These are phyloP conservation scores for Kentomonas sorsogonicus DNA, from an alignment of 208 protist species.

Conservation along the genomic window DNA sequence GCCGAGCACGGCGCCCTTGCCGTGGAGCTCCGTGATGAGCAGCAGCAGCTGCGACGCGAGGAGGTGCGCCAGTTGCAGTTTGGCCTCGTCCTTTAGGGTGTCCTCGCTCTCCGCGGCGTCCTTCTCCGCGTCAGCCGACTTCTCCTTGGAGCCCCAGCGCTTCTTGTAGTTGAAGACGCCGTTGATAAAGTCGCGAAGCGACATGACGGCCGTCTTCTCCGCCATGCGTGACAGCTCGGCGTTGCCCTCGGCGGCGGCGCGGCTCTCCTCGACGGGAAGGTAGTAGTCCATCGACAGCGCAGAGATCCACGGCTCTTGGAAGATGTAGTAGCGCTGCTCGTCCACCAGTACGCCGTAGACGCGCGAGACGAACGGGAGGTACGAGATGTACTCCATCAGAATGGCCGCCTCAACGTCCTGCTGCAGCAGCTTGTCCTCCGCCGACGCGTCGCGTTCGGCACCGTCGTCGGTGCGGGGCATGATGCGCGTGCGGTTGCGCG, in stretches of 20 bases:
- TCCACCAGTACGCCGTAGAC: constrained; percentile 74
- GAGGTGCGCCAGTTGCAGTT: constrained; percentile 56
- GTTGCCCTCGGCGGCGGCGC: constrained; percentile 42
- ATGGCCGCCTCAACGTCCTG: constrained; percentile 71
- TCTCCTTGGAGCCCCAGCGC: no score
- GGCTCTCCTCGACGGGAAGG: constrained; percentile 49
- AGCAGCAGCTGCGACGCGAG: constrained; percentile 63
- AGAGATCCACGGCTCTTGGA: constrained; percentile 75
- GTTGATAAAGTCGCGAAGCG: constrained; percentile 71
- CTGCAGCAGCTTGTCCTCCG: constrained; percentile 39
- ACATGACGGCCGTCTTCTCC: constrained; percentile 42
- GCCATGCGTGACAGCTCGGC: constrained; percentile 37
- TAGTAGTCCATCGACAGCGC: constrained; percentile 56
- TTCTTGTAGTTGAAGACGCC: constrained; percentile 28
- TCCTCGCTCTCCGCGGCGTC: constrained; percentile 6
- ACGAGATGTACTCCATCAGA: constrained; percentile 72
- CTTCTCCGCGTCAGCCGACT: no score
- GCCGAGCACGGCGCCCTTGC: constrained; percentile 75
- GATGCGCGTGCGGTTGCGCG: constrained; percentile 51
- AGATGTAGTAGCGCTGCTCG: constrained; percentile 75
- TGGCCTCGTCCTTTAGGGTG: constrained; percentile 32
- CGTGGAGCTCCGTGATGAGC: constrained; percentile 61
- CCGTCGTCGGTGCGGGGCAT: constrained; percentile 20
- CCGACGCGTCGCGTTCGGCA: constrained; percentile 13
- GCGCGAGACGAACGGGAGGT: constrained; percentile 58